These are phyloP conservation scores for Lolium multiflorum DNA, from an alignment of 176 grass and related monocot species.

Conservation along the genomic window DNA sequence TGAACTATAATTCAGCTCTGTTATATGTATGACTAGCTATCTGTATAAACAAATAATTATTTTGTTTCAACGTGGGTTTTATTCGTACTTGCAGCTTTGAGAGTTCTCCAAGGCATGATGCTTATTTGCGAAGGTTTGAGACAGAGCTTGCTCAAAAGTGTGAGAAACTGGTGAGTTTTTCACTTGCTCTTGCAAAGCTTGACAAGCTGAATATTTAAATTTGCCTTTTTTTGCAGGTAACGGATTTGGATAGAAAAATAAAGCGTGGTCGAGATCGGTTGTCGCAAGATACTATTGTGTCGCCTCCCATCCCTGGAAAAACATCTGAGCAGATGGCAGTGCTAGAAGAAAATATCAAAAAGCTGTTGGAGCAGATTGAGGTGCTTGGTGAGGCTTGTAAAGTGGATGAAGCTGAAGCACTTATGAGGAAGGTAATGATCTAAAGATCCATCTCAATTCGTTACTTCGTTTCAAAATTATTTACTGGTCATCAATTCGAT, in stretches of 20 bases:
- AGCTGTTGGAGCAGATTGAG: constrained; percentile 70
- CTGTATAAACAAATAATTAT: constrained; percentile 6
- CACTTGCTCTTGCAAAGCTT: constrained; percentile 27
- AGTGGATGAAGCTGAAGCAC: constrained; percentile 77
- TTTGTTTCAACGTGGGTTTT: constrained; percentile 7
- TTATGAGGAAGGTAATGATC: constrained; percentile 68
- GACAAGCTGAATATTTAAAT: not conserved
- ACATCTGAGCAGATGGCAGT: constrained; percentile 61
- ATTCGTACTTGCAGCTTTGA: constrained; percentile 75
- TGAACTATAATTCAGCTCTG: constrained; percentile 17
- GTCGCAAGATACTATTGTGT: not conserved
- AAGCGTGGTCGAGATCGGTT: constrained; percentile 16
- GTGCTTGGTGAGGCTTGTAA: constrained; percentile 72
- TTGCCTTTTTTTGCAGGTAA: not conserved
- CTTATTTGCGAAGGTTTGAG: constrained; percentile 70
- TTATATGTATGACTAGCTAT: constrained; percentile 3
- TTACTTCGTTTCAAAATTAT: not conserved
- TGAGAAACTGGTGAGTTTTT: constrained; percentile 81
- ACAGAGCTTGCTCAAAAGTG: constrained; percentile 89
- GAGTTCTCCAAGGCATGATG: constrained; percentile 81
- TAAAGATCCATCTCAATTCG: not conserved
- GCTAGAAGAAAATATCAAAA: constrained; percentile 76
- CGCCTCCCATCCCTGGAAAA: constrained; percentile 15
- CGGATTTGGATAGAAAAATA: constrained; percentile 17
- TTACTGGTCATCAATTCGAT: constrained; percentile 33